Base-by-base conservation (phyloP, 331 rosid genomes). In the Rhamnella rubrinervis region DNA sequence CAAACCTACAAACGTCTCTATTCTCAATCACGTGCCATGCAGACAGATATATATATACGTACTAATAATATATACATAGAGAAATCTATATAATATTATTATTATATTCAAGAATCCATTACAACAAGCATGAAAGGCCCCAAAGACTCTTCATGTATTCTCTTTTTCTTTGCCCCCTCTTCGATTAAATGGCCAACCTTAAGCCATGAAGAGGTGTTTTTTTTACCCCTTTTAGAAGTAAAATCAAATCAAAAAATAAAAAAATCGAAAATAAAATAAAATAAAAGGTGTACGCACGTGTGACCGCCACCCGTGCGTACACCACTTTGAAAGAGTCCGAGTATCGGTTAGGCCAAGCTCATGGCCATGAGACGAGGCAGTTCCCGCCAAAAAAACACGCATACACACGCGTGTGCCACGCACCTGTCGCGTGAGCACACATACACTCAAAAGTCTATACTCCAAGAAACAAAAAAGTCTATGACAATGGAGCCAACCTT, bases 81-180 rank as follows among this genome's bases (percentile, higher is more conserved):
- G 71, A 73, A 21, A 58, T 63, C 55, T 67, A 56, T 67, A 44
- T 66, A 63, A 21, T 68, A 52, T 46, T 70, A 61, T 72, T 84
- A 73, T 52, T 63, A 71, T 71, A 73, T 80, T 79, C 66, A 64
- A 68, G 31, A 75, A 87, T 74, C 75, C 80, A 83, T 76, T 85
- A 89, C 75, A 84, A 75, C 86, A 85, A 80, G 55, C 88, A 70
- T 64, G 79, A 87, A 85, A 93, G 96, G 92, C 95, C 97, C 96
- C 87, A 86, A 89, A 91, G 83, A 96, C 96, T 66, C 79, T 58
- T 50, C 63, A 39, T 66, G 61, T 77, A 72, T 76, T 66, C 73
- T 70, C 71, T 64, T 40, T 51, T 67, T 68, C 1, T 1, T 0
- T 19, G 39, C 28, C 26, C 1, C 19, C 26, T 15, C 23, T 1